Conservation (phyloP, 257 asterid species). For the Nemophila menziesii region DNA sequence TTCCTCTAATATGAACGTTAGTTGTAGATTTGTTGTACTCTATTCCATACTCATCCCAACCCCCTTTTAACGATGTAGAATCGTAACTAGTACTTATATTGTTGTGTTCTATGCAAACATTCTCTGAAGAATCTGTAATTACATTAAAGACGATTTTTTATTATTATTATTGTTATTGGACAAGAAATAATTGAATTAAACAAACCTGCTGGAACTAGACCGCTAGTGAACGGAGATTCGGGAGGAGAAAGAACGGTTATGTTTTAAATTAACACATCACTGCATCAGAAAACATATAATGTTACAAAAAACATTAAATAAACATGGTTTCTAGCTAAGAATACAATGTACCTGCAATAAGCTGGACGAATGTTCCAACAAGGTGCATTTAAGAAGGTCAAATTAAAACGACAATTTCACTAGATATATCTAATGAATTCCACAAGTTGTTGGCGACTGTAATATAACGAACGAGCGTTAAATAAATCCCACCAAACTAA, state of each 20-base stretch:
- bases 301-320: not conserved
- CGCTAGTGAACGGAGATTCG: conserved; percentile 57
- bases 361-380: conserved; percentile 79
- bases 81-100: conserved; percentile 75
- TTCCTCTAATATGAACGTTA: conserved; percentile 53
- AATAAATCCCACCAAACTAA: conserved; percentile 83
- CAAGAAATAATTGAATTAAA: too few species aligned
- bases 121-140: too few species aligned
- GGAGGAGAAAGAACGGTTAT: conserved; percentile 53
- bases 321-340: too few species aligned
- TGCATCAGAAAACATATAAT: conserved; percentile 20
- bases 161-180: too few species aligned
- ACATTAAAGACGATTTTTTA: not conserved
- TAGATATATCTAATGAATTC: conserved; percentile 63
- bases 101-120: too few species aligned
- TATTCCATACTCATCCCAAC: too few species aligned
- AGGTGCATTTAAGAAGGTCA: conserved; percentile 86
- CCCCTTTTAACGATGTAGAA: conserved; percentile 71
- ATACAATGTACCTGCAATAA: conserved; percentile 68
- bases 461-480: conserved; percentile 45
- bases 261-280: conserved; percentile 68
- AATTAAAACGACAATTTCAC: conserved; percentile 59
- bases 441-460: conserved; percentile 83
- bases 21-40: too few species aligned
- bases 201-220: conserved; percentile 67